Conservation (phyloP, 768 basidiomycete species). For the Suillus paluster region DNA sequence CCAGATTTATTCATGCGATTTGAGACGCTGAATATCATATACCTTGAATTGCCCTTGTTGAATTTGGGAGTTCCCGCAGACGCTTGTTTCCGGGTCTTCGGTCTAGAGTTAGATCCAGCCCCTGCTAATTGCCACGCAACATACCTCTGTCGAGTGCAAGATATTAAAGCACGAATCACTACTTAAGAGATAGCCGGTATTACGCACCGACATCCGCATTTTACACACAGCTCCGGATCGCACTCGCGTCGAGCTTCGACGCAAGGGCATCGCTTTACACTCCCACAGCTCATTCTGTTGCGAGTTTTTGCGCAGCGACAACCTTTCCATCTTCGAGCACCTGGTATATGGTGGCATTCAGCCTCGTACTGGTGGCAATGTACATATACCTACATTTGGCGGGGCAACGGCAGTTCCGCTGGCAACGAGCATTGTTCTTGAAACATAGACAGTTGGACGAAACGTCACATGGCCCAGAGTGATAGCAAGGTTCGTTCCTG, state of each 20-base stretch:
- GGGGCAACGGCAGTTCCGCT: slow-evolving; percentile 57
- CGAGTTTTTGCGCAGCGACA: slow-evolving; percentile 50
- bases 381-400: slow-evolving; percentile 46
- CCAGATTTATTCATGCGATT: not conserved
- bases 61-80: slow-evolving; percentile 54
- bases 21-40: slow-evolving; percentile 20
- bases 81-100: slow-evolving; percentile 33
- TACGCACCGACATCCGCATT: slow-evolving; percentile 54
- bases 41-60: slow-evolving; percentile 53
- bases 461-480: slow-evolving; percentile 57
- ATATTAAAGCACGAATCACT: not conserved
- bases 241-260: slow-evolving; percentile 58
- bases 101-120: not conserved
- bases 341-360: slow-evolving; percentile 34
- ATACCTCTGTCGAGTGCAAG: slow-evolving; percentile 27
- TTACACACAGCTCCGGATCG: slow-evolving; percentile 64
- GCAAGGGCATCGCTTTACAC: slow-evolving; percentile 54
- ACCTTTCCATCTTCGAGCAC: slow-evolving; percentile 57
- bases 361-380: not conserved
- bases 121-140: not conserved
- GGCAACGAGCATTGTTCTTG: slow-evolving; percentile 55
- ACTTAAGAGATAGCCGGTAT: not conserved
- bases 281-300: slow-evolving; percentile 38
- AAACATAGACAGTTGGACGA: slow-evolving; percentile 53
- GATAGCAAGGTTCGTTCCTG: slow-evolving; percentile 56